phyloP scores from a whole-genome alignment of 148 eudicot genomes.

The Mesembryanthemum crystallinum region DNA sequence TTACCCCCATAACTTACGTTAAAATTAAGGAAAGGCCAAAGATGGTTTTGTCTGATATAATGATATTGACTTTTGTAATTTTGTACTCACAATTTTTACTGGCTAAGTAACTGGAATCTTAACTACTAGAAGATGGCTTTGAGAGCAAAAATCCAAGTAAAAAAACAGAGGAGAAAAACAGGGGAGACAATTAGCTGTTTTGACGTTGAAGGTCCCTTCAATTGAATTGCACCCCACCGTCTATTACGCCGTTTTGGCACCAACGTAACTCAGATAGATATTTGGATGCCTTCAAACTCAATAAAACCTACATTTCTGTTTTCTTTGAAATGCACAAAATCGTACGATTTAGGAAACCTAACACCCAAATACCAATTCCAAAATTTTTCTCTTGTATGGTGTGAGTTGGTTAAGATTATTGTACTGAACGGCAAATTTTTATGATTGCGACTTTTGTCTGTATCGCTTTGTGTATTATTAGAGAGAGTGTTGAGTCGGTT shows the following conservation, averaged over 20 bases:
- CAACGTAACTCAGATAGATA: background rate
- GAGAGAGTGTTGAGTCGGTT: too few species aligned
- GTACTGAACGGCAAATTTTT: too few species aligned
- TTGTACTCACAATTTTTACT: background rate
- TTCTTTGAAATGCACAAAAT: background rate
- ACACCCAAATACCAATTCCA: too few species aligned
- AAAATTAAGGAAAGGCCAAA: conserved; percentile 15
- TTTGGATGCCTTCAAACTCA: conserved; percentile 1
- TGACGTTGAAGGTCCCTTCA: conserved; percentile 30
- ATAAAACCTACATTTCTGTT: background rate
- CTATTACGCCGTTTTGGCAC: conserved; percentile 14
- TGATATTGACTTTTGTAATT: conserved; percentile 22
- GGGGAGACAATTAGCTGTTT: background rate
- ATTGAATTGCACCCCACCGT: conserved; percentile 7
- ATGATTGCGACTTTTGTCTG: too few species aligned
- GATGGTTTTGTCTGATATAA: conserved; percentile 15
- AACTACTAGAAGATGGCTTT: background rate
- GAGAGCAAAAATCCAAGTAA: too few species aligned
- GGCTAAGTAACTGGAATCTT: conserved; percentile 16
- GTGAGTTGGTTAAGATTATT: too few species aligned
- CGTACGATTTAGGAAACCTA: too few species aligned
- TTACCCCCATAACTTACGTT: conserved; percentile 14
- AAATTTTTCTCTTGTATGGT: too few species aligned
- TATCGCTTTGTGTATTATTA: too few species aligned
- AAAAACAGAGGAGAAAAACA: background rate